Evolutionary conservation across 228 moss, liverwort and hornwort genomes (phyloP).

Genomic region (Sphagnum fallax): DNA sequence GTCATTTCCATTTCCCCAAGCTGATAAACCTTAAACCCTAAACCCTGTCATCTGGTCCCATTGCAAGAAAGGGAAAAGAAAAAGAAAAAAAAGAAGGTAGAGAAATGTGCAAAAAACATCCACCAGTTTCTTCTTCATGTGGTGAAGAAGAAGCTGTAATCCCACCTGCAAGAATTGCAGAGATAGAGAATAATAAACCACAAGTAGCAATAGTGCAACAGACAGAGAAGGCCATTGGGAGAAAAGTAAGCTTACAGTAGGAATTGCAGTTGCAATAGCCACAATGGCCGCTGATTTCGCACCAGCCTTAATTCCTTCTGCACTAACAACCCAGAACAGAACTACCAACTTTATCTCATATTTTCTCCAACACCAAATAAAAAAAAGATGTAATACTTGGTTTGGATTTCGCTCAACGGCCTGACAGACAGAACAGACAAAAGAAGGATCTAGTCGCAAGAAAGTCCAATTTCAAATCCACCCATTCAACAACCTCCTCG

Average conservation of each 20-base stretch:
- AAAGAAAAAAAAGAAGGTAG: no score
- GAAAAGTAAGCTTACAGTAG: constrained; percentile 35
- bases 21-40: no score
- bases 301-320: constrained; percentile 85
- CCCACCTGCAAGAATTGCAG: background rate
- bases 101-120: no score
- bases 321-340: background rate
- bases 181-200: no score
- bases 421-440: no score
- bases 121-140: no score
- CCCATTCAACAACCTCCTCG: background rate
- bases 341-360: background rate
- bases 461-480: background rate
- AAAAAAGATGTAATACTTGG: no score
- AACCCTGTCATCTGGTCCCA: background rate
- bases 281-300: constrained; percentile 62
- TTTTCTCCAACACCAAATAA: no score
- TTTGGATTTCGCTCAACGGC: no score
- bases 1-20: no score
- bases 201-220: background rate
- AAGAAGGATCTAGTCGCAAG: no score
- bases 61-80: background rate
- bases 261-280: constrained; percentile 39
- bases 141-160: no score
- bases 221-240: constrained; percentile 3